phyloP scores from a whole-genome alignment of 2,329 filamentous ascomycete species.

The Ascochyta koolunga region DNA sequence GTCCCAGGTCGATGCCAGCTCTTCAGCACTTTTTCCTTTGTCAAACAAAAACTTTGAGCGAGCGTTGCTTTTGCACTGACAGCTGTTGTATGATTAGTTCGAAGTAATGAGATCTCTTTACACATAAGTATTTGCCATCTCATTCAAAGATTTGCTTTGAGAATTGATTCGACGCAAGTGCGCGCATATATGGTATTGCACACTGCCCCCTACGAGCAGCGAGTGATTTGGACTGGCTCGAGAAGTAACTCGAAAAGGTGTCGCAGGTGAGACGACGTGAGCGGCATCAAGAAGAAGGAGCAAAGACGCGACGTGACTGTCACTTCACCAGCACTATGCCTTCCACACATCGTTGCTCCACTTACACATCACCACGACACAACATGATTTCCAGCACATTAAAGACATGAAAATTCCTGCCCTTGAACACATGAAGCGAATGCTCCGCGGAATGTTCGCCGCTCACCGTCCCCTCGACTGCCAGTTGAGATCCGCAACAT shows the following conservation, averaged over 20 bases:
- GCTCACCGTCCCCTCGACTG: too few species aligned
- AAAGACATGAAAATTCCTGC: too few species aligned
- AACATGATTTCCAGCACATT: too few species aligned
- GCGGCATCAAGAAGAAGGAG: neutral
- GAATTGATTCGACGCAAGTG: too few species aligned
- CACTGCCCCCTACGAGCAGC: too few species aligned
- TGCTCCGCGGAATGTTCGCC: too few species aligned
- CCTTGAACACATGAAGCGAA: too few species aligned
- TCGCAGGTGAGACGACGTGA: neutral
- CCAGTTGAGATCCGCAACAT: neutral
- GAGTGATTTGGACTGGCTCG: too few species aligned
- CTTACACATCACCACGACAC: too few species aligned
- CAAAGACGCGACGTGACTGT: neutral
- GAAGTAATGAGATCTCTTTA: slow-evolving; percentile 17
- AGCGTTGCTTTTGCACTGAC: slow-evolving; percentile 4
- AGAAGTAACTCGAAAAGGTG: too few species aligned
- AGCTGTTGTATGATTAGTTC: slow-evolving; percentile 25
- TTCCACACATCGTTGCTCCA: neutral
- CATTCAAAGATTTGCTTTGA: too few species aligned
- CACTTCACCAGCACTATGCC: neutral
- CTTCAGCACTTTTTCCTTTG: slow-evolving; percentile 22
- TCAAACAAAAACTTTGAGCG: slow-evolving; percentile 15
- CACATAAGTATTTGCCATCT: neutral
- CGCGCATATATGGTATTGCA: too few species aligned
- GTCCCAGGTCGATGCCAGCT: slow-evolving; percentile 14